Evolutionary conservation across 805 yeast genomes (phyloP).

Genomic region (Cyberlindnera euphorbiiphila): DNA sequence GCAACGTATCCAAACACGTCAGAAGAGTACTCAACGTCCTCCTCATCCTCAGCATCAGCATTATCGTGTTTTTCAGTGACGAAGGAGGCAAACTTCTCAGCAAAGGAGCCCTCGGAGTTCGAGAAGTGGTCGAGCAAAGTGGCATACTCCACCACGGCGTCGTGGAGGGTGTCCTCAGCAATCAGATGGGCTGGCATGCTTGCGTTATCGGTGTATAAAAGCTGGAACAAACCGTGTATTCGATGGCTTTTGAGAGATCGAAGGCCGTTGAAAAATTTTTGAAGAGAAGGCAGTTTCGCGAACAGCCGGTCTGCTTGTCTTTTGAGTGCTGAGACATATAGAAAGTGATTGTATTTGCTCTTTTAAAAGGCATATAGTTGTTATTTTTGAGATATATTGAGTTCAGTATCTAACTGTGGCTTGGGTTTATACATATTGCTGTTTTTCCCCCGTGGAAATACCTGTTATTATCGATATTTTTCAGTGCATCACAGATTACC

Average conservation of each 20-base stretch:
- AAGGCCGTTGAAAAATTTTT: conserved; percentile 11
- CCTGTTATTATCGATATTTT: too few species aligned
- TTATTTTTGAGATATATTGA: too few species aligned
- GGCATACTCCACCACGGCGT: conserved; percentile 31
- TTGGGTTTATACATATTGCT: too few species aligned
- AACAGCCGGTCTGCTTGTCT: not conserved
- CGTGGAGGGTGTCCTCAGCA: conserved; percentile 40
- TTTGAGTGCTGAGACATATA: too few species aligned
- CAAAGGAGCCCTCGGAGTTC: conserved; percentile 12
- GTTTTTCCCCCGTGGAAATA: too few species aligned
- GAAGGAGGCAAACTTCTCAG: conserved; percentile 17
- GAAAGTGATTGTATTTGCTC: too few species aligned
- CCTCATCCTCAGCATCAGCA: conserved; percentile 23
- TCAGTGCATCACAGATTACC: too few species aligned
- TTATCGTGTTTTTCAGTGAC: too few species aligned
- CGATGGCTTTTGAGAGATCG: not conserved
- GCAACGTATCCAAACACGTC: conserved; percentile 21
- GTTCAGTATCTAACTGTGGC: too few species aligned
- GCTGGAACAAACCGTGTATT: too few species aligned
- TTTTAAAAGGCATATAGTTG: too few species aligned
- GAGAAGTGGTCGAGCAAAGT: conserved; percentile 27
- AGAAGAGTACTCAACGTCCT: conserved; percentile 18
- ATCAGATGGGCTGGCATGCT: conserved; percentile 14
- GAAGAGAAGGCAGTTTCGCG: conserved; percentile 1
- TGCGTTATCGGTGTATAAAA: too few species aligned